Evolutionary conservation across 495 filamentous ascomycete species (phyloP).

Genomic region (Neurospora sp.): DNA sequence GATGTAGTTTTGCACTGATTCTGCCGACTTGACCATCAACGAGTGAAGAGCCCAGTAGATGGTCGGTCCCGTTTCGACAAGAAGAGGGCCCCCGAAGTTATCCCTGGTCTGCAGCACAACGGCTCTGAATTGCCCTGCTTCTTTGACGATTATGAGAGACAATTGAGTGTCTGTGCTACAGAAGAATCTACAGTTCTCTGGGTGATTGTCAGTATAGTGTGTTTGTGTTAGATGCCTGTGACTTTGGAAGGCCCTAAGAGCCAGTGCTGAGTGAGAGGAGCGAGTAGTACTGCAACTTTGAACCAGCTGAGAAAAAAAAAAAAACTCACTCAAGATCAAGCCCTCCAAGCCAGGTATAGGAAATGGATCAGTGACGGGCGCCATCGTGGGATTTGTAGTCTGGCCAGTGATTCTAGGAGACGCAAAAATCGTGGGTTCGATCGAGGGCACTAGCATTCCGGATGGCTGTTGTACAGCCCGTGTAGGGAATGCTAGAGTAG

Average conservation of each 20-base stretch:
- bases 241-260: neutral
- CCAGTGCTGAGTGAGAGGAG: neutral
- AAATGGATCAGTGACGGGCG: neutral
- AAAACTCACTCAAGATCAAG: neutral
- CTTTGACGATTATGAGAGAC: constrained; percentile 24
- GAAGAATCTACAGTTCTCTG: constrained; percentile 34
- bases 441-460: neutral
- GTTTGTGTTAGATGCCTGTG: neutral
- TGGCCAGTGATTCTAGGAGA: neutral
- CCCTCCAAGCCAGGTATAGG: neutral
- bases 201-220: neutral
- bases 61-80: constrained; percentile 16
- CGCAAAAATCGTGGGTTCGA: neutral
- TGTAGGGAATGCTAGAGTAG: neutral
- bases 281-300: neutral
- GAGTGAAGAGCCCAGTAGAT: constrained; percentile 13
- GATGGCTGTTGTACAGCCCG: neutral
- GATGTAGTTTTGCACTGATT: constrained; percentile 29
- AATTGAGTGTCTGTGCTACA: constrained; percentile 15
- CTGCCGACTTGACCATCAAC: constrained; percentile 26
- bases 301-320: neutral
- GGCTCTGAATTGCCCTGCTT: constrained; percentile 24
- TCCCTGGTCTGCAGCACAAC: constrained; percentile 19
- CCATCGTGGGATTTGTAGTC: neutral
- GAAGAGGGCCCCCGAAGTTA: constrained; percentile 19